A percentile compares a stretch with the other conserved stretches of the same genome.
Evolutionary conservation across 495 filamentous ascomycete species (phyloP).

Genomic region (Penicillium bovifimosum): DNA sequence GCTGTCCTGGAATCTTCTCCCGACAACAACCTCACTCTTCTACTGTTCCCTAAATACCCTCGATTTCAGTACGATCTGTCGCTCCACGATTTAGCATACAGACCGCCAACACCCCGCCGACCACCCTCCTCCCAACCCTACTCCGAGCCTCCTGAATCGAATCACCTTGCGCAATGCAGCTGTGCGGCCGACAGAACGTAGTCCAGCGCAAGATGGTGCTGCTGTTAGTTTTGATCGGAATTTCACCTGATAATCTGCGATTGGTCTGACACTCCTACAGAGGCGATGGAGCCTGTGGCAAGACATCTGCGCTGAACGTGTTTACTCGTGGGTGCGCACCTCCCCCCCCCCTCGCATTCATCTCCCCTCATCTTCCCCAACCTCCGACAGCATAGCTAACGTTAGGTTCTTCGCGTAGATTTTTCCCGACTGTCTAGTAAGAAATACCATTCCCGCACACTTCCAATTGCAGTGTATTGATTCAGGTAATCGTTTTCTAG

Average conservation of each 20-base stretch:
- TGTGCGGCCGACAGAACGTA: conserved; percentile 63
- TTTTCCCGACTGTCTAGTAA: conserved; percentile 96
- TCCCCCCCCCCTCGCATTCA: conserved; percentile 9
- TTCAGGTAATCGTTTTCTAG: conserved; percentile 28
- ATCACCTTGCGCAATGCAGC: conserved; percentile 33
- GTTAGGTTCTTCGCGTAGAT: conserved; percentile 47
- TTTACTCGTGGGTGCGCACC: conserved; percentile 88
- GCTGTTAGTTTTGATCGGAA: conserved; percentile 59
- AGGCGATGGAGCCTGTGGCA: conserved; percentile 96
- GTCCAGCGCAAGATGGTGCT: conserved; percentile 97
- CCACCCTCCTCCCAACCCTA: not conserved
- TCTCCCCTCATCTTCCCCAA: conserved; percentile 4
- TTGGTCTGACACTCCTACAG: conserved; percentile 40
- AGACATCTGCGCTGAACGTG: conserved; percentile 95
- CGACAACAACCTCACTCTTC: conserved; percentile 9
- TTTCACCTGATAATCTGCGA: not conserved
- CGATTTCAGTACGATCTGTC: not conserved
- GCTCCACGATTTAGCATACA: not conserved
- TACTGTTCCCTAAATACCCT: conserved; percentile 5
- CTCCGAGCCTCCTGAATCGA: not conserved
- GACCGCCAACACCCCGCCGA: not conserved
- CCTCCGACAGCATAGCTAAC: conserved; percentile 18
- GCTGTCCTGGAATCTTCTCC: conserved; percentile 30
- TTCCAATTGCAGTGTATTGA: conserved; percentile 21
- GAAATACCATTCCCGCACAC: conserved; percentile 10